Evolutionary conservation across 108 stramenopile genomes (phyloP).

Genomic region (Conticribra guillardii): DNA sequence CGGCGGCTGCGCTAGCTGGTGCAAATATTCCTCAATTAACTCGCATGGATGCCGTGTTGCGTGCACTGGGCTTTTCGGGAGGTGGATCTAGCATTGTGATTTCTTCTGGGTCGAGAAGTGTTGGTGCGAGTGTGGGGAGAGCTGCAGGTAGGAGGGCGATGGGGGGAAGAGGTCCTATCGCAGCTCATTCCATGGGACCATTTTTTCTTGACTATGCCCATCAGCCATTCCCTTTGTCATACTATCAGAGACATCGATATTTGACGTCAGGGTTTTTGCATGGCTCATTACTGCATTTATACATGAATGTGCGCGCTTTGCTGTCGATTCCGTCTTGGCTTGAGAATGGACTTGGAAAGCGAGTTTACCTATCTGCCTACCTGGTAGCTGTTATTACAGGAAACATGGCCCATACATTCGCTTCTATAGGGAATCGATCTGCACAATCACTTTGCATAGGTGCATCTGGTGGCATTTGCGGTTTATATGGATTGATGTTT

Average conservation of each 20-base stretch:
- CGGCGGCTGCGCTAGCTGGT: constrained; percentile 35
- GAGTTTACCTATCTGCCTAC: constrained; percentile 74
- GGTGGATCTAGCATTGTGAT: constrained; percentile 41
- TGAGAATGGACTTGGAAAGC: constrained; percentile 54
- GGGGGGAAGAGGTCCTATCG: constrained; percentile 27
- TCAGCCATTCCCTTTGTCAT: constrained; percentile 47
- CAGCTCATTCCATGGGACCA: constrained; percentile 55
- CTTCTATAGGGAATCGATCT: constrained; percentile 29
- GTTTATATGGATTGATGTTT: constrained; percentile 76
- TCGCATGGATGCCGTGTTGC: constrained; percentile 23
- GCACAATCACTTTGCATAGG: constrained; percentile 58
- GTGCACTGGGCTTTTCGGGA: constrained; percentile 35
- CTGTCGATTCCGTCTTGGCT: constrained; percentile 68
- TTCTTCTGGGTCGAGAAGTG: constrained; percentile 27
- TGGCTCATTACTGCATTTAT: constrained; percentile 66
- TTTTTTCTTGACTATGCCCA: constrained; percentile 63
- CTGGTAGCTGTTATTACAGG: constrained; percentile 66
- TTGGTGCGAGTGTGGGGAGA: neutral
- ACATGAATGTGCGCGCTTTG: constrained; percentile 61
- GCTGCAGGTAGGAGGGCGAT: constrained; percentile 8
- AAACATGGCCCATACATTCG: constrained; percentile 57
- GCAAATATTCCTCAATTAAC: constrained; percentile 54
- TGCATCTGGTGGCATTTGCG: constrained; percentile 80
- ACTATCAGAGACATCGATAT: constrained; percentile 70
- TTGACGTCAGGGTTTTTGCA: constrained; percentile 81